These are phyloP conservation scores for Claviceps africana DNA, from an alignment of 2,329 filamentous ascomycete species.

Conservation along the genomic window DNA sequence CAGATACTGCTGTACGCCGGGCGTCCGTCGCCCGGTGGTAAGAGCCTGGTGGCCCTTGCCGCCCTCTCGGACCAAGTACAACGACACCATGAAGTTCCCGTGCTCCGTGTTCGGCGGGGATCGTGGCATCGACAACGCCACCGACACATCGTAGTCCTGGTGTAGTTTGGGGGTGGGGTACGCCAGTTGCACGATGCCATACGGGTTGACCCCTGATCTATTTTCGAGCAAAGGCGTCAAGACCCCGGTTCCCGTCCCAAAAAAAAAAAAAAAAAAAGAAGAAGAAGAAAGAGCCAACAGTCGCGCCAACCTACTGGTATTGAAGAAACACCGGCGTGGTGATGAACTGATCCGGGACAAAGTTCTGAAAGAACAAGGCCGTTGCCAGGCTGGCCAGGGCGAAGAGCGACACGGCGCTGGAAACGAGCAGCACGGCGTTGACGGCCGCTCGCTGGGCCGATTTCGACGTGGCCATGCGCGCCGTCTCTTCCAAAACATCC, in stretches of 20 bases:
- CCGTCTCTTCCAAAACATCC: constrained; percentile 23
- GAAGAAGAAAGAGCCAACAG: background rate
- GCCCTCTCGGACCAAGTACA: constrained; percentile 46
- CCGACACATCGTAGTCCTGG: constrained; percentile 73
- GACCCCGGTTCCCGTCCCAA: background rate
- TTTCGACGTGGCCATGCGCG: constrained; percentile 32
- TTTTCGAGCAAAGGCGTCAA: constrained; percentile 7
- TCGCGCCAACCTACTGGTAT: constrained; percentile 35
- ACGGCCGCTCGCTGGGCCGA: constrained; percentile 35
- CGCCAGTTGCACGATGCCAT: constrained; percentile 33
- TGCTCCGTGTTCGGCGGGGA: constrained; percentile 59
- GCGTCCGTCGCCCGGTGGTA: background rate
- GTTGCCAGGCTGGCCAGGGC: constrained; percentile 35
- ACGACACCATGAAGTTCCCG: constrained; percentile 90
- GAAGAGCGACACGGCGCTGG: constrained; percentile 29
- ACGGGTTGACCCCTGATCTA: constrained; percentile 38
- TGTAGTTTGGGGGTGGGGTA: constrained; percentile 44
- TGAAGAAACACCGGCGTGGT: constrained; percentile 40
- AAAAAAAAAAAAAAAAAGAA: background rate
- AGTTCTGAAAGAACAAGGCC: constrained; percentile 39
- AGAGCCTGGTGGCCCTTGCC: background rate
- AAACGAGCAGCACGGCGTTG: constrained; percentile 30
- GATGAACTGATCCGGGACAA: constrained; percentile 40
- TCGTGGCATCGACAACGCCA: constrained; percentile 63
- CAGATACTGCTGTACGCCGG: constrained; percentile 20